Conservation (phyloP, 352 stramenopile genomes). For the Thraustochytrium striatum region DNA sequence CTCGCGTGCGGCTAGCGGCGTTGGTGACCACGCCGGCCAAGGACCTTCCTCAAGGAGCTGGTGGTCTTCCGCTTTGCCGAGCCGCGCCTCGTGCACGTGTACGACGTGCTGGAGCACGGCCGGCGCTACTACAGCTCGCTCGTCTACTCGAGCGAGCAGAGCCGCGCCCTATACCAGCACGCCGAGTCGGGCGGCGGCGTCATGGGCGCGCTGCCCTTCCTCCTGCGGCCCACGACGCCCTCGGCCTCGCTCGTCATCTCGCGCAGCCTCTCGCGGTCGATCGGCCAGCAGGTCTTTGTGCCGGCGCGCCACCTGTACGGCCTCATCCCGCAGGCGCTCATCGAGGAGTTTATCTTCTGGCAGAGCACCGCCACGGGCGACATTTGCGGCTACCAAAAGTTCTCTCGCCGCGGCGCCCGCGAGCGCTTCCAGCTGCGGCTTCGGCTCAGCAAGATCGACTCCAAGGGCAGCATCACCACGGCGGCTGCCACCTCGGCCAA, state of each 20-base stretch:
- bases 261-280: conserved; percentile 64
- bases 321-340: conserved; percentile 72
- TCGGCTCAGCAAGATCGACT: neutral
- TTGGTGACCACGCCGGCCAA: neutral
- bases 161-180: conserved; percentile 86
- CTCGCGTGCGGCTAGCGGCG: conserved; percentile 17
- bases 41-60: conserved; percentile 87
- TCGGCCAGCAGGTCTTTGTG: conserved; percentile 63
- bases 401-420: neutral
- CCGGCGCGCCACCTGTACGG: conserved; percentile 65
- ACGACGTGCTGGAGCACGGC: conserved; percentile 92
- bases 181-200: conserved; percentile 57
- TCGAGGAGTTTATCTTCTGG: conserved; percentile 82
- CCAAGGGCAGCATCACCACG: conserved; percentile 34
- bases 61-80: conserved; percentile 82
- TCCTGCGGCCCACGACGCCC: conserved; percentile 63
- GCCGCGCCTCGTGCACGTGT: conserved; percentile 88
- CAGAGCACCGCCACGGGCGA: neutral
- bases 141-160: conserved; percentile 93
- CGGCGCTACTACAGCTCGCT: conserved; percentile 90
- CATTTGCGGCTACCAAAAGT: conserved; percentile 5
- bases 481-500: neutral
- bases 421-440: conserved; percentile 26
- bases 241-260: conserved; percentile 81
- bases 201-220: conserved; percentile 58